A percentile compares a stretch with the other conserved stretches of the same genome.
These are phyloP conservation scores for Ustilago nuda DNA, from an alignment of 1,284 basidiomycete genomes.

Conservation along the genomic window DNA sequence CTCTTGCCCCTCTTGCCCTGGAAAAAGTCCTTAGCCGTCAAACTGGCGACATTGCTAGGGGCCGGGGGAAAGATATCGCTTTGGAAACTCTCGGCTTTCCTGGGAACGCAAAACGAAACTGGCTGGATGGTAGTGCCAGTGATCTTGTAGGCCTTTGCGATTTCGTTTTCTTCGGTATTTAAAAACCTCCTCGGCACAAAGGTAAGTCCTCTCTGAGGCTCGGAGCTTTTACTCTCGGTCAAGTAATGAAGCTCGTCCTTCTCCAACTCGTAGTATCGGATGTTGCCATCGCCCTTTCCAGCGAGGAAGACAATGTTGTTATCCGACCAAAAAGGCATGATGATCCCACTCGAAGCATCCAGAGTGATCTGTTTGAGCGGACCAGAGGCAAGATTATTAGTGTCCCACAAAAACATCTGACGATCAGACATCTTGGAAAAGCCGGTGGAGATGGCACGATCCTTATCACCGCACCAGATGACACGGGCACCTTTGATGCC, in stretches of 20 bases:
- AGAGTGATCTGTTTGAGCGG: slow-evolving; percentile 57
- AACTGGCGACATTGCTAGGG: slow-evolving; percentile 81
- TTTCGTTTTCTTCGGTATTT: slow-evolving; percentile 90
- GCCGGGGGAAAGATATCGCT: slow-evolving; percentile 95
- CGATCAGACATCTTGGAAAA: slow-evolving; percentile 95
- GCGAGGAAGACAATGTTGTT: slow-evolving; percentile 83
- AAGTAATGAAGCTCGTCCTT: slow-evolving; percentile 77
- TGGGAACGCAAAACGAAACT: slow-evolving; percentile 91
- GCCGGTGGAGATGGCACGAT: slow-evolving; percentile 87
- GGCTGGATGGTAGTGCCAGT: slow-evolving; percentile 82
- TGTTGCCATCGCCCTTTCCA: slow-evolving; percentile 72
- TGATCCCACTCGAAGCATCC: slow-evolving; percentile 77
- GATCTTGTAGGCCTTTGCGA: slow-evolving; percentile 93
- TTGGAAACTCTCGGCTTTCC: slow-evolving; percentile 90
- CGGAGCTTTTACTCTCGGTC: slow-evolving; percentile 87
- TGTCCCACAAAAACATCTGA: slow-evolving; percentile 78
- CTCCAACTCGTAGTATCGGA: slow-evolving; percentile 86
- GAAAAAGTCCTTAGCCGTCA: slow-evolving; percentile 88
- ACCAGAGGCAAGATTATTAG: slow-evolving; percentile 45
- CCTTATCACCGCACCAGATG: slow-evolving; percentile 88
- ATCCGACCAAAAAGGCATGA: slow-evolving; percentile 98
- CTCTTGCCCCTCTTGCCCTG: slow-evolving; percentile 73
- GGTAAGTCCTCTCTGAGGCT: slow-evolving; percentile 94
- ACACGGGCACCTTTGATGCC: slow-evolving; percentile 94
- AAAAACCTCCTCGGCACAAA: slow-evolving; percentile 92